Percentiles rank a stretch among this genome's conserved stretches.
phyloP scores from a whole-genome alignment of 2,329 filamentous ascomycete genomes.

The Colletotrichum sidae region DNA sequence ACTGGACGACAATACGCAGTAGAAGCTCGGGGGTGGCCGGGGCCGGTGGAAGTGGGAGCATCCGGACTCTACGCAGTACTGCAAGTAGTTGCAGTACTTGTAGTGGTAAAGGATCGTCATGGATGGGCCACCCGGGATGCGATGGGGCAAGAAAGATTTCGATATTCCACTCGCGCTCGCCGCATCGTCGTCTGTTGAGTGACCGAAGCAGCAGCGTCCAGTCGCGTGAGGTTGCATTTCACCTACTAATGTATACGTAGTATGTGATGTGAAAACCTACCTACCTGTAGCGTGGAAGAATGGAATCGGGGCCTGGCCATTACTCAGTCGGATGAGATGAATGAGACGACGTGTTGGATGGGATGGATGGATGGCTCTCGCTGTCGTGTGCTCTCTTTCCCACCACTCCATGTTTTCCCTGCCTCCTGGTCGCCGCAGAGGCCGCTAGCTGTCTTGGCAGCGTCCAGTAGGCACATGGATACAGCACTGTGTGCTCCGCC shows the following conservation, averaged over 20 bases:
- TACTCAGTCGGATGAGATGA: too few species aligned
- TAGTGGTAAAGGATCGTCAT: not conserved
- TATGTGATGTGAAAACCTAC: too few species aligned
- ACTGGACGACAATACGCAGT: not conserved
- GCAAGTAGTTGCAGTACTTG: not conserved
- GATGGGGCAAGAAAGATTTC: slow-evolving; percentile 12
- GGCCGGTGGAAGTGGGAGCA: not conserved
- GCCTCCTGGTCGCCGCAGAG: slow-evolving; percentile 22
- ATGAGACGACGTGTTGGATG: too few species aligned
- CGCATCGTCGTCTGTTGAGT: slow-evolving; percentile 1
- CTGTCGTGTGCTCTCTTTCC: not conserved
- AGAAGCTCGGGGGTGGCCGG: slow-evolving; percentile 17
- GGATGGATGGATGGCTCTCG: not conserved
- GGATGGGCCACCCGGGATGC: not conserved
- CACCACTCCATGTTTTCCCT: not conserved
- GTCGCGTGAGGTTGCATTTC: slow-evolving; percentile 16
- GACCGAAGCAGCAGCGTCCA: not conserved
- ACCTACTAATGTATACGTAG: not conserved
- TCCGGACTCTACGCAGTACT: too few species aligned
- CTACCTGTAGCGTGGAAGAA: too few species aligned
- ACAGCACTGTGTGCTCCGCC: too few species aligned
- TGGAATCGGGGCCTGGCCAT: too few species aligned
- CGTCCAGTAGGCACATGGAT: not conserved
- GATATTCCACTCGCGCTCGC: slow-evolving; percentile 8
- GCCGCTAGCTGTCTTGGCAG: slow-evolving; percentile 34